These are phyloP conservation scores for Rubia peregrina DNA, from an alignment of 305 asterid species.

Conservation along the genomic window DNA sequence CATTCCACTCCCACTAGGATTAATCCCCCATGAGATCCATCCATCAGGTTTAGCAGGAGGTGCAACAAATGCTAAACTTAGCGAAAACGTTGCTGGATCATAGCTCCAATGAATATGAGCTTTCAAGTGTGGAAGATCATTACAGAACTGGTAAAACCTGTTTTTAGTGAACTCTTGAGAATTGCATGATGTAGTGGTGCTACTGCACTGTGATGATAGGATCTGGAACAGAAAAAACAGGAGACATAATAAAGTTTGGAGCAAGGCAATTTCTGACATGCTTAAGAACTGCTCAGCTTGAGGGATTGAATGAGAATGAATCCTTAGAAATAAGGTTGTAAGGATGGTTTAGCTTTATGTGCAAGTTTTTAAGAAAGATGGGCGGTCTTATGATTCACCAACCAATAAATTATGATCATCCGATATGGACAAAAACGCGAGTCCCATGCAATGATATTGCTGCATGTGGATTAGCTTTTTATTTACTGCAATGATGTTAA, in stretches of 20 bases:
- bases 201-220: constrained; percentile 1
- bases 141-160: constrained; percentile 11
- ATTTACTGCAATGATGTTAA: constrained; percentile 3
- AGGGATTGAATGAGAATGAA: not conserved
- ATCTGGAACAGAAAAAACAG: constrained; percentile 15
- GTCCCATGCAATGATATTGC: too few relatives aligned
- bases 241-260: not conserved
- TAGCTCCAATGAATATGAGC: constrained; percentile 14
- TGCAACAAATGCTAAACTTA: constrained; percentile 9
- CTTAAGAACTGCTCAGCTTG: not conserved
- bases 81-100: not conserved
- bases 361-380: constrained; percentile 2
- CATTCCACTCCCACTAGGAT: constrained; percentile 18
- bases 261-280: constrained; percentile 15
- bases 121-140: constrained; percentile 9
- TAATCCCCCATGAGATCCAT: constrained; percentile 20
- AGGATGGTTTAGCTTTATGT: constrained; percentile 6
- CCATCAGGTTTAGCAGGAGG: constrained; percentile 10
- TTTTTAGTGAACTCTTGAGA: constrained; percentile 16
- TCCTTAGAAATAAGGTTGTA: not conserved
- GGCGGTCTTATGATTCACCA: constrained; percentile 8
- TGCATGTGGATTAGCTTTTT: constrained; percentile 14
- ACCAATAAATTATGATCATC: constrained; percentile 10
- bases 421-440: too few relatives aligned
- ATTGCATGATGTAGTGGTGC: constrained; percentile 10